Evolutionary conservation across 2,329 filamentous ascomycete species (phyloP).

Genomic region (Byssothecium circinans): DNA sequence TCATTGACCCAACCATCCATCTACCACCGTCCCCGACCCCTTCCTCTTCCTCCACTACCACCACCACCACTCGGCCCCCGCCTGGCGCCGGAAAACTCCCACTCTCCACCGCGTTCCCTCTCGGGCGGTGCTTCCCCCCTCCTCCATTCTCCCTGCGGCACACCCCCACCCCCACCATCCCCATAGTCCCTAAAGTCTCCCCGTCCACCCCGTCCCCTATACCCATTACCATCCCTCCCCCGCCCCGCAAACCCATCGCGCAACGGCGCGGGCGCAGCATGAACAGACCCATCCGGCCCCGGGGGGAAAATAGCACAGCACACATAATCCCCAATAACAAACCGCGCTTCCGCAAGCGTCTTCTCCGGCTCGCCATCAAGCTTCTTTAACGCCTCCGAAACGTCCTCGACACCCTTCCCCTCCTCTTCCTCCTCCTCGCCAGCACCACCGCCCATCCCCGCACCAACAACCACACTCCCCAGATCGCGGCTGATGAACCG

Average conservation of each 20-base stretch:
- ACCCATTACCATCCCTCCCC: slow-evolving; percentile 27
- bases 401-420: slow-evolving; percentile 4
- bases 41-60: slow-evolving; percentile 38
- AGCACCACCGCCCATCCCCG: slow-evolving; percentile 30
- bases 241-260: slow-evolving; percentile 29
- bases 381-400: slow-evolving; percentile 43
- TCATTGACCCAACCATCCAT: not conserved
- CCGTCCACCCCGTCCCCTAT: slow-evolving; percentile 34
- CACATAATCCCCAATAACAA: slow-evolving; percentile 88
- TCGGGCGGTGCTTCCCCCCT: slow-evolving; percentile 66
- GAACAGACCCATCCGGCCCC: slow-evolving; percentile 71
- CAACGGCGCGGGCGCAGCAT: slow-evolving; percentile 59
- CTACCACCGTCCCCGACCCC: slow-evolving; percentile 38
- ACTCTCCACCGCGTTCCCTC: not conserved
- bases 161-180: slow-evolving; percentile 44
- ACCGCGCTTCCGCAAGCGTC: slow-evolving; percentile 74
- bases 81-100: slow-evolving; percentile 15
- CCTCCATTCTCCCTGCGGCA: slow-evolving; percentile 65
- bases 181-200: slow-evolving; percentile 29
- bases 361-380: slow-evolving; percentile 66
- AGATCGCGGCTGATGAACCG: slow-evolving; percentile 79
- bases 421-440: slow-evolving; percentile 13
- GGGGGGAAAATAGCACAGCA: slow-evolving; percentile 80
- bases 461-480: slow-evolving; percentile 74
- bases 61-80: slow-evolving; percentile 41